Evolutionary conservation across 139 green algal genomes (phyloP).

Genomic region (Trebouxia sp.): DNA sequence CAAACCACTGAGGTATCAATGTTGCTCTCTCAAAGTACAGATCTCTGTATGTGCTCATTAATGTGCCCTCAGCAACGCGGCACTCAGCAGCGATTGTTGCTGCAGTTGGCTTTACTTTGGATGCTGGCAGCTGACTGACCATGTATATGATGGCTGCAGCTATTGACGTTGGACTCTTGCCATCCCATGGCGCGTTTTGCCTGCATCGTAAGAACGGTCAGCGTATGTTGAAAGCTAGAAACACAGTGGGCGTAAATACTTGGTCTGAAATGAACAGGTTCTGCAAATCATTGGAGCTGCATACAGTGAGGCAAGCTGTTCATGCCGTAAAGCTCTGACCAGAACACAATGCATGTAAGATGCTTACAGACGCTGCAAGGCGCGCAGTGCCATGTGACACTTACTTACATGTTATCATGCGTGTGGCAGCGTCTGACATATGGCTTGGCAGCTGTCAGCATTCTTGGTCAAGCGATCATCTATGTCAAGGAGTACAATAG

Average conservation of each 20-base stretch:
- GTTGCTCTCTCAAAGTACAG: slow-evolving; percentile 29
- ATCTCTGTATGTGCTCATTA: slow-evolving; percentile 55
- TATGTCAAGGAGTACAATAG: not conserved
- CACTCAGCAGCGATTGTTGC: not conserved
- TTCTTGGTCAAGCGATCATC: not conserved
- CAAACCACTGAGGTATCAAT: slow-evolving; percentile 33
- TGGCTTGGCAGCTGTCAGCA: not conserved
- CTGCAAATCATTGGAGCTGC: no score
- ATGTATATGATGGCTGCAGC: slow-evolving; percentile 75
- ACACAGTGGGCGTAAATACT: no score
- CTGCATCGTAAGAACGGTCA: not conserved
- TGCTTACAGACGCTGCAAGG: not conserved
- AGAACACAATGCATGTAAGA: not conserved
- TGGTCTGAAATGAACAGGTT: no score
- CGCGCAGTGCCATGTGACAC: no score
- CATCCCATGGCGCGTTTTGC: slow-evolving; percentile 63
- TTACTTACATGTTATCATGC: no score
- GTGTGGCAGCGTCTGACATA: no score
- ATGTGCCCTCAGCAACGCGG: not conserved
- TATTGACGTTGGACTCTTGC: slow-evolving; percentile 68
- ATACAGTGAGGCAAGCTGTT: no score
- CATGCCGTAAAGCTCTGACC: no score
- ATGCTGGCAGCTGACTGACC: slow-evolving; percentile 49
- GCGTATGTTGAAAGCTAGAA: not conserved
- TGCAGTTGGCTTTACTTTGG: not conserved